phyloP scores from a whole-genome alignment of 805 yeast species.

The Kuraishia molischiana region DNA sequence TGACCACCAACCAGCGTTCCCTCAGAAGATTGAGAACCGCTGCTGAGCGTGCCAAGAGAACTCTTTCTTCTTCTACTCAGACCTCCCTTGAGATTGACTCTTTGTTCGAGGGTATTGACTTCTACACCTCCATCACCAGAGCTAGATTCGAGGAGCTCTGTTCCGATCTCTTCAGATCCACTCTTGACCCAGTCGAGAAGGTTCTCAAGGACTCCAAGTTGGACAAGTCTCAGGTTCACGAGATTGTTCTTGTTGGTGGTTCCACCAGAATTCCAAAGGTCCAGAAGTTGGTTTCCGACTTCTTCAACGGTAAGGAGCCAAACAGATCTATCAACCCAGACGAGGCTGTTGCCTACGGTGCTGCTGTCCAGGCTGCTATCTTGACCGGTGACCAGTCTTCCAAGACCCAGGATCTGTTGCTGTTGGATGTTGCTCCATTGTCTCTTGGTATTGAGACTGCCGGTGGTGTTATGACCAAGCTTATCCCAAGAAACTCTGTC shows the following conservation, averaged over 20 bases:
- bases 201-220: slow-evolving; percentile 82
- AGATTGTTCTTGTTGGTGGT: slow-evolving; percentile 92
- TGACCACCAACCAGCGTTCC: slow-evolving; percentile 90
- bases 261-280: slow-evolving; percentile 97
- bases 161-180: slow-evolving; percentile 88
- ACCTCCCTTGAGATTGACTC: slow-evolving; percentile 95
- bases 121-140: slow-evolving; percentile 93
- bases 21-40: slow-evolving; percentile 98
- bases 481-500: slow-evolving; percentile 96
- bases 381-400: slow-evolving; percentile 89
- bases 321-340: slow-evolving; percentile 95
- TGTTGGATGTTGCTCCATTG: slow-evolving; percentile 96
- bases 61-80: slow-evolving; percentile 92
- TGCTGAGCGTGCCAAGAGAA: slow-evolving; percentile 98
- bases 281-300: slow-evolving; percentile 91
- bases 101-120: slow-evolving; percentile 89
- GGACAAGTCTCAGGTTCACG: slow-evolving; percentile 56
- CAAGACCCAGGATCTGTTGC: slow-evolving; percentile 90
- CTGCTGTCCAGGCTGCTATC: slow-evolving; percentile 97
- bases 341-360: slow-evolving; percentile 99
- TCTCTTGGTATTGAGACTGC: slow-evolving; percentile 98
- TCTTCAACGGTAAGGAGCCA: slow-evolving; percentile 96
- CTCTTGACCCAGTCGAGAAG: slow-evolving; percentile 90
- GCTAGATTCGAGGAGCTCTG: slow-evolving; percentile 97
- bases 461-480: slow-evolving; percentile 98